Percentiles rank a stretch among this genome's conserved stretches.
These are phyloP conservation scores for Boletellus ananiceps DNA, from an alignment of 768 basidiomycete genomes.

Conservation along the genomic window DNA sequence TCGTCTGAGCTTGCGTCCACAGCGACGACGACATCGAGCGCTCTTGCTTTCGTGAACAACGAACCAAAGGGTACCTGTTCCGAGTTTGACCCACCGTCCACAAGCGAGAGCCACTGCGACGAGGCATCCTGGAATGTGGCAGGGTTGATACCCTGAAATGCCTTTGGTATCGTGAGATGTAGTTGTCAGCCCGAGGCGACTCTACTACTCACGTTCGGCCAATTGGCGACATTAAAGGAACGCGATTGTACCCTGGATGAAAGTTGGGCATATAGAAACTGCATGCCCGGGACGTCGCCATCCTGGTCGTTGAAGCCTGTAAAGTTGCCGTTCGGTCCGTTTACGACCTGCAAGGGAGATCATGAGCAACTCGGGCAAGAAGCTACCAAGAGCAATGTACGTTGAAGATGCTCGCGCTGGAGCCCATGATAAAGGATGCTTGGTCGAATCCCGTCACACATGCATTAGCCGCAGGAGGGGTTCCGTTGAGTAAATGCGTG, in stretches of 20 bases:
- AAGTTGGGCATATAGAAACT: constrained; percentile 48
- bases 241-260: constrained; percentile 42
- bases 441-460: constrained; percentile 78
- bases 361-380: neutral
- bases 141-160: constrained; percentile 50
- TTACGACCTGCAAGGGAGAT: constrained; percentile 41
- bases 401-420: constrained; percentile 67
- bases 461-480: constrained; percentile 40
- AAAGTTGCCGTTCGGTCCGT: constrained; percentile 39
- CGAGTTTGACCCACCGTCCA: constrained; percentile 66
- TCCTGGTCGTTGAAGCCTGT: constrained; percentile 9
- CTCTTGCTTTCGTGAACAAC: constrained; percentile 63
- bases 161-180: constrained; percentile 19
- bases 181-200: neutral
- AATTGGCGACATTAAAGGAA: constrained; percentile 59
- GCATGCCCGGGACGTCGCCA: constrained; percentile 28
- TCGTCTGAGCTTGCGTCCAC: constrained; percentile 65
- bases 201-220: constrained; percentile 49
- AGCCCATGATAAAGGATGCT: constrained; percentile 69
- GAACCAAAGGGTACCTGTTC: constrained; percentile 72
- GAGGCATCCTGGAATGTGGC: constrained; percentile 50
- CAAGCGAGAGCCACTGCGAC: constrained; percentile 52
- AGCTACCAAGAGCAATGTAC: constrained; percentile 27
- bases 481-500: constrained; percentile 55
- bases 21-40: constrained; percentile 71